These are phyloP conservation scores for Calonectria pauciramosa DNA, from an alignment of 2,329 filamentous ascomycete genomes.

Conservation along the genomic window DNA sequence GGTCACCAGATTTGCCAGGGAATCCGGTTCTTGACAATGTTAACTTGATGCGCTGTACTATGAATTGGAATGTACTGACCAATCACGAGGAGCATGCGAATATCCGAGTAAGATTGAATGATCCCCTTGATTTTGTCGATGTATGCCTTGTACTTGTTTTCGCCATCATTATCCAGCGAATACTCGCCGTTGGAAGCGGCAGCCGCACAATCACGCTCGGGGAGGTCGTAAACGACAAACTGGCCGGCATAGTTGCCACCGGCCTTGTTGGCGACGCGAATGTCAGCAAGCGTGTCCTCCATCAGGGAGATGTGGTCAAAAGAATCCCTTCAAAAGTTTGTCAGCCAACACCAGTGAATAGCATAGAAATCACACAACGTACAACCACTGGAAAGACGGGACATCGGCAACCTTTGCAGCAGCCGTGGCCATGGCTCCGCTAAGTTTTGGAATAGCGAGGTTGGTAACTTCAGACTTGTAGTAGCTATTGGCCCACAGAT, in stretches of 20 bases:
- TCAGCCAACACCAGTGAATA: slow-evolving; percentile 14
- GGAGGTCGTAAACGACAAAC: slow-evolving; percentile 70
- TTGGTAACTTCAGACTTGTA: slow-evolving; percentile 68
- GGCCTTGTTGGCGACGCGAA: slow-evolving; percentile 54
- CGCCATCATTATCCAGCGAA: slow-evolving; percentile 63
- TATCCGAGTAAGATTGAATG: slow-evolving; percentile 58
- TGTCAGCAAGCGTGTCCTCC: slow-evolving; percentile 59
- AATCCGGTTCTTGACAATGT: slow-evolving; percentile 63
- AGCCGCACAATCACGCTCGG: slow-evolving; percentile 70
- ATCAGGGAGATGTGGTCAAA: slow-evolving; percentile 63
- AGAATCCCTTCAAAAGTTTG: slow-evolving; percentile 57
- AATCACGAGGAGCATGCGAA: slow-evolving; percentile 60
- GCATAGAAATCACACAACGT: slow-evolving; percentile 36
- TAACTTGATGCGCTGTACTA: accelerated
- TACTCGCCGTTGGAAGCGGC: slow-evolving; percentile 70
- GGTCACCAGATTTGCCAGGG: slow-evolving; percentile 71
- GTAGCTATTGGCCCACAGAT: slow-evolving; percentile 67
- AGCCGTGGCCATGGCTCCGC: slow-evolving; percentile 65
- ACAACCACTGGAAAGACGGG: slow-evolving; percentile 67
- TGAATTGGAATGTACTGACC: slow-evolving; percentile 42
- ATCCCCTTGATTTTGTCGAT: slow-evolving; percentile 63
- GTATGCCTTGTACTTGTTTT: slow-evolving; percentile 68
- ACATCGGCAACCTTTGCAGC: slow-evolving; percentile 66
- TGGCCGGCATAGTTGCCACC: slow-evolving; percentile 59
- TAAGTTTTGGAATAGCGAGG: slow-evolving; percentile 73